Conservation (phyloP, 1,284 basidiomycete species). For the Boletus semigastroideus region DNA sequence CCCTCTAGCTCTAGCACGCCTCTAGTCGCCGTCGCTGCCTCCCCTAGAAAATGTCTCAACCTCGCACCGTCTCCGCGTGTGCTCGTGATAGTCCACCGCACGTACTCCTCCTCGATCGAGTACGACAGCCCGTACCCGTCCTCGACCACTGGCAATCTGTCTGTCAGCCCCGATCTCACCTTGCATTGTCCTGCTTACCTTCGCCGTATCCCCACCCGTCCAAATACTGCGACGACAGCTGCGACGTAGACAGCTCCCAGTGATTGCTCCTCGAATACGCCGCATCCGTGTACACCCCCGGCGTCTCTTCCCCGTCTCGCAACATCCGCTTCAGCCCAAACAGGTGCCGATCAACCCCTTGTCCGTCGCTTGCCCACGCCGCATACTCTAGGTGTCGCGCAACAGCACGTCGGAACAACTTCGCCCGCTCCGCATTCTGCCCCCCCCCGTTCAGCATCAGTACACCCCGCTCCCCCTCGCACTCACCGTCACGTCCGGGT, state of each 20-base stretch:
- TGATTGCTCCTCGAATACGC: slow-evolving; percentile 73
- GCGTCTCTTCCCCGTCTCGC: slow-evolving; percentile 72
- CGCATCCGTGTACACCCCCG: slow-evolving; percentile 78
- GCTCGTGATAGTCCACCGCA: slow-evolving; percentile 93
- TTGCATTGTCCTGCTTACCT: slow-evolving; percentile 49
- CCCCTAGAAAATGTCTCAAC: slow-evolving; percentile 71
- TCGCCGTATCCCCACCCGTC: slow-evolving; percentile 98
- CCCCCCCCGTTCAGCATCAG: slow-evolving; percentile 6
- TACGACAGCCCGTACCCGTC: slow-evolving; percentile 96
- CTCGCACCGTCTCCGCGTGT: slow-evolving; percentile 64
- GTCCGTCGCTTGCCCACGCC: slow-evolving; percentile 88
- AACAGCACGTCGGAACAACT: slow-evolving; percentile 78
- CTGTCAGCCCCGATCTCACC: neutral
- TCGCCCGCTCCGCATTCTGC: slow-evolving; percentile 63
- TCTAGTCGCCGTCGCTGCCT: slow-evolving; percentile 77
- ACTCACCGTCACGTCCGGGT: slow-evolving; percentile 54
- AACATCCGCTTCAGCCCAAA: slow-evolving; percentile 91
- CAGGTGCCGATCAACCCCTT: slow-evolving; percentile 94
- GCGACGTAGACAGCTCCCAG: slow-evolving; percentile 93
- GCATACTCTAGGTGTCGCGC: slow-evolving; percentile 87
- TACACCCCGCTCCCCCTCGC: neutral
- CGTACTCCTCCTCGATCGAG: slow-evolving; percentile 83
- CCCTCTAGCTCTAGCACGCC: slow-evolving; percentile 70
- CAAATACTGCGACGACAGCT: slow-evolving; percentile 81
- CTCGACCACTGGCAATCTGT: slow-evolving; percentile 64